A percentile compares a stretch with the other conserved stretches of the same genome.
These are phyloP conservation scores for Hypholoma fasciculare DNA, from an alignment of 768 basidiomycete species.

Conservation along the genomic window DNA sequence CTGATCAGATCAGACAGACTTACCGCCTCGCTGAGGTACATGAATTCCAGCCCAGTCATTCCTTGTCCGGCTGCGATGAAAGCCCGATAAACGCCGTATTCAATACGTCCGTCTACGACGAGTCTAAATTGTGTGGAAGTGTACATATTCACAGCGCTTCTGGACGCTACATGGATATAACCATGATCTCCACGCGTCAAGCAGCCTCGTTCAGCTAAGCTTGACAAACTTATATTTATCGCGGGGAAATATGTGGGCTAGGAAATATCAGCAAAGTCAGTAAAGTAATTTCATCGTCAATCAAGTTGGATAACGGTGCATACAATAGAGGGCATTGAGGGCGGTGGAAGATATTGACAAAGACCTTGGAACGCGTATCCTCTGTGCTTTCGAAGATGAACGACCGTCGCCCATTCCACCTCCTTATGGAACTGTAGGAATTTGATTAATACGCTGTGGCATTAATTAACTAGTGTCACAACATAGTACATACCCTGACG, in stretches of 20 bases:
- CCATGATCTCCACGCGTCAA: not conserved
- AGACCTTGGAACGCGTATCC: too few species aligned
- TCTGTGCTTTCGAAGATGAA: too few species aligned
- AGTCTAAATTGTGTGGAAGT: not conserved
- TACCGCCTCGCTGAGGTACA: not conserved
- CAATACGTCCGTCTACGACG: not conserved
- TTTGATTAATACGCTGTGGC: too few species aligned
- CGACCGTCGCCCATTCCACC: too few species aligned
- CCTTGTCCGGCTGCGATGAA: not conserved
- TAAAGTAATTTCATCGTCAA: not conserved
- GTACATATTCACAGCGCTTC: not conserved
- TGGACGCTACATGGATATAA: not conserved
- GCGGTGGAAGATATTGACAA: too few species aligned
- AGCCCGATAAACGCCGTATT: not conserved
- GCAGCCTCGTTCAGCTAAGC: not conserved
- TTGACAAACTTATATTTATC: not conserved
- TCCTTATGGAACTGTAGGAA: too few species aligned
- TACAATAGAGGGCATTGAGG: too few species aligned
- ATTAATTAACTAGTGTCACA: too few species aligned
- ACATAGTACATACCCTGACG: too few species aligned
- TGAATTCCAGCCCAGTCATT: not conserved
- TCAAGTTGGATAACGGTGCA: not conserved
- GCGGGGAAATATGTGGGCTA: not conserved
- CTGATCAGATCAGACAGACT: not conserved
- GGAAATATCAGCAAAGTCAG: not conserved